These are phyloP conservation scores for Beauveria pseudobassiana DNA, from an alignment of 2,329 filamentous ascomycete species.

Conservation along the genomic window DNA sequence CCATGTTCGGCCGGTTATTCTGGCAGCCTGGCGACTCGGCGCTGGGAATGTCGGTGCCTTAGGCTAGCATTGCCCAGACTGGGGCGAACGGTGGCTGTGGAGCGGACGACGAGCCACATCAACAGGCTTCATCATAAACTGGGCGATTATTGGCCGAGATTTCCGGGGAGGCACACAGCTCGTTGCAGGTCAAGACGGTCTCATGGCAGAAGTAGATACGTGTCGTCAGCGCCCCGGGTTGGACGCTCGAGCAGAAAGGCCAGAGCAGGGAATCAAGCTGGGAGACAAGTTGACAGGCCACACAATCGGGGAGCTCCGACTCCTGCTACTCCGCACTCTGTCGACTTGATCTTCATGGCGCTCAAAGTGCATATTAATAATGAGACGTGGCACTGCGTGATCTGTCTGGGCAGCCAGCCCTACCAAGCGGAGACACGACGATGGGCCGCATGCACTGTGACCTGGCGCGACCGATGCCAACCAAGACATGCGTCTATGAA, in stretches of 20 bases:
- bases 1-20: background rate
- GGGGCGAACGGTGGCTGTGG: background rate
- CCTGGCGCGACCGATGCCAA: background rate
- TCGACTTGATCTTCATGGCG: background rate
- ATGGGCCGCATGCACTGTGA: background rate
- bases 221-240: background rate
- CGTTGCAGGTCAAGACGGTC: background rate
- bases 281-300: no score
- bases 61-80: slow-evolving; percentile 9
- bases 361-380: background rate
- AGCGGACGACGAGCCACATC: slow-evolving; percentile 4
- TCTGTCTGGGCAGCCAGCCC: slow-evolving; percentile 1
- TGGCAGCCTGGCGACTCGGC: slow-evolving; percentile 7
- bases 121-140: slow-evolving; percentile 24
- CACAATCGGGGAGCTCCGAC: no score
- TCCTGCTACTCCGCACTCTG: background rate
- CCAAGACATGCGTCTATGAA: background rate
- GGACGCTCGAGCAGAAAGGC: background rate
- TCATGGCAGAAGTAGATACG: background rate
- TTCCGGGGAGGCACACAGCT: background rate
- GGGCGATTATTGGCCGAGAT: slow-evolving; percentile 17
- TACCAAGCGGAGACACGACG: background rate
- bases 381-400: background rate
- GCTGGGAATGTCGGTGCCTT: slow-evolving; percentile 23
- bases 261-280: no score